Percentiles rank a stretch among this genome's conserved stretches.
Evolutionary conservation across 768 basidiomycete species (phyloP).

Genomic region (Leucosporidium yakuticum): DNA sequence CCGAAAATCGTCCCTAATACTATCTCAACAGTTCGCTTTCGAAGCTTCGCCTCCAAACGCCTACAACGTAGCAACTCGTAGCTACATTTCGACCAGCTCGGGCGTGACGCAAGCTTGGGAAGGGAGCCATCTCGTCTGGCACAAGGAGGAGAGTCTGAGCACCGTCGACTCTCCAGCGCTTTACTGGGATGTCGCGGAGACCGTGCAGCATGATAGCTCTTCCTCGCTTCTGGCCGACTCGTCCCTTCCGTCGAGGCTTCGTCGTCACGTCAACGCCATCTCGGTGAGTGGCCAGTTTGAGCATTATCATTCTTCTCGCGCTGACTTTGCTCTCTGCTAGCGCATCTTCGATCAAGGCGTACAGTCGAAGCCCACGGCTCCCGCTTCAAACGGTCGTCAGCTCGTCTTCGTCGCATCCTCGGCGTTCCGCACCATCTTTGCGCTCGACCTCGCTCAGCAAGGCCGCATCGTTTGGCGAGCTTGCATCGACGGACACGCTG

Average conservation of each 20-base stretch:
- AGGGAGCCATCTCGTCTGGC: neutral
- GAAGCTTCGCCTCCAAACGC: neutral
- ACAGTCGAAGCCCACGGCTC: too few species aligned
- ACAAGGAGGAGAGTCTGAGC: neutral
- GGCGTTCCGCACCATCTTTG: too few species aligned
- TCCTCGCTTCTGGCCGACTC: neutral
- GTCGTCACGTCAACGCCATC: neutral
- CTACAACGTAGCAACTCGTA: neutral
- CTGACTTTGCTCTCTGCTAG: too few species aligned
- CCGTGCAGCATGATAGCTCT: neutral
- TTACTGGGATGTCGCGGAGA: neutral
- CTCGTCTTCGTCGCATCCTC: too few species aligned
- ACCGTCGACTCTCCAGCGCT: neutral
- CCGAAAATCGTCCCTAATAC: too few species aligned
- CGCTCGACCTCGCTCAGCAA: too few species aligned
- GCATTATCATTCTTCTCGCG: too few species aligned
- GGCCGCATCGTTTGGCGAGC: too few species aligned
- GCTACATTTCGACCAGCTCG: neutral
- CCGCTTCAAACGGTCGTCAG: too few species aligned
- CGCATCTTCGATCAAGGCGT: too few species aligned
- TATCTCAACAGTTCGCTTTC: neutral
- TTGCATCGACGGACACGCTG: too few species aligned
- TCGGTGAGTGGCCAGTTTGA: neutral
- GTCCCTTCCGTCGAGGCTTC: neutral
- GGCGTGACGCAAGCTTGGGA: neutral